Evolutionary conservation across 139 green algal species (phyloP).

Genomic region (Closterium sp.): DNA sequence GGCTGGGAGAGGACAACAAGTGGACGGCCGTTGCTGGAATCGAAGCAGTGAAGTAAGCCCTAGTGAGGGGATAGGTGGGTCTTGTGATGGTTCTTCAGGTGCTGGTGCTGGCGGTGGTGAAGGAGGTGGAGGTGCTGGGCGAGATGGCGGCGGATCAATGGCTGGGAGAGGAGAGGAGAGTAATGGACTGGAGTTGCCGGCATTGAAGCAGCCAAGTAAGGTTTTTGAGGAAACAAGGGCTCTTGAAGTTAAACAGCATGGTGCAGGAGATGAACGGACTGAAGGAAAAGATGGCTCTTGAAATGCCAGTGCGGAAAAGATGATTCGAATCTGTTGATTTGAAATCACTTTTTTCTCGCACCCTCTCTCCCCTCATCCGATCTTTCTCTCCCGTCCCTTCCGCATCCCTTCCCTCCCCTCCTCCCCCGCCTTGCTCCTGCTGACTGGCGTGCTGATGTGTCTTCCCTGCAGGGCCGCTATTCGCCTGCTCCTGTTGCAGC

Average conservation of each 20-base stretch:
- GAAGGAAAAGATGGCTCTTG: too few species aligned
- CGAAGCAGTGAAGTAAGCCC: constrained; percentile 32
- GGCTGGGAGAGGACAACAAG: constrained; percentile 25
- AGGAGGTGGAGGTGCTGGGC: constrained; percentile 36
- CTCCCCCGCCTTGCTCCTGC: background rate
- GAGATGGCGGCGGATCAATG: constrained; percentile 37
- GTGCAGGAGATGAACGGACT: too few species aligned
- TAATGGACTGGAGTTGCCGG: constrained; percentile 16
- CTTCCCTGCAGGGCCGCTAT: background rate
- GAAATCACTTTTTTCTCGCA: background rate
- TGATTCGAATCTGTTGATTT: too few species aligned
- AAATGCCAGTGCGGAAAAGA: too few species aligned
- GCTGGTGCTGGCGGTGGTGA: constrained; percentile 12
- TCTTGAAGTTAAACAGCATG: too few species aligned
- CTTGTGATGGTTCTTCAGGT: too few species aligned
- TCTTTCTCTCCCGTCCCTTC: background rate
- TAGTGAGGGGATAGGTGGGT: too few species aligned
- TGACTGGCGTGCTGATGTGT: background rate
- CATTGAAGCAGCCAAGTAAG: constrained; percentile 42
- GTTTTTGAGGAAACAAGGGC: too few species aligned
- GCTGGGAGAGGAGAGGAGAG: constrained; percentile 20
- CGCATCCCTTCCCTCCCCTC: background rate
- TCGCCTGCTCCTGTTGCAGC: background rate
- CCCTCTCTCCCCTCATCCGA: background rate
- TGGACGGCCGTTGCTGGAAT: constrained; percentile 26